phyloP scores from a whole-genome alignment of 1,139 yeast species.

The Pichia sp. region DNA sequence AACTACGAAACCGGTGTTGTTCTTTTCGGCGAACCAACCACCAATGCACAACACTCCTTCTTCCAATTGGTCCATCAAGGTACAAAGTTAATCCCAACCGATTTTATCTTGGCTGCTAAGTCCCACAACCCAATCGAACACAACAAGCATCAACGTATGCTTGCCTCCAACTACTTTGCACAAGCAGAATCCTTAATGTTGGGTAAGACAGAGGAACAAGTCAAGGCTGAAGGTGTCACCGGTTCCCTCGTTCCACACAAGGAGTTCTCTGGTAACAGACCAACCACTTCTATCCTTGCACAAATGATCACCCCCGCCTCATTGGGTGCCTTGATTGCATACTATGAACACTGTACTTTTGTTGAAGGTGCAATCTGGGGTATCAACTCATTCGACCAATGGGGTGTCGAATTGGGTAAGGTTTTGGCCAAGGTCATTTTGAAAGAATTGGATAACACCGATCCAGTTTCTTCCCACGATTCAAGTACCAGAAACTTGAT shows the following conservation, averaged over 20 bases:
- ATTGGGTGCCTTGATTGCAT: constrained; percentile 91
- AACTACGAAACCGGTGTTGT: constrained; percentile 94
- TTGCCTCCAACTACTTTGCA: constrained; percentile 97
- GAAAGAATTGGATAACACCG: constrained; percentile 67
- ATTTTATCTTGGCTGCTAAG: constrained; percentile 93
- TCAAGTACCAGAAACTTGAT: constrained; percentile 87
- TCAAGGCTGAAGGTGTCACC: constrained; percentile 83
- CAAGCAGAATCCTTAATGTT: constrained; percentile 98
- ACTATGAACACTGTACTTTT: constrained; percentile 95
- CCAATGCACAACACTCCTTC: constrained; percentile 98
- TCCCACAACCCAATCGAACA: constrained; percentile 95
- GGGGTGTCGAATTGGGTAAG: constrained; percentile 99
- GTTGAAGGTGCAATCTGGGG: constrained; percentile 99
- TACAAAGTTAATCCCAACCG: constrained; percentile 94
- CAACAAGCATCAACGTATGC: constrained; percentile 94
- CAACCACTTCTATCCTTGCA: constrained; percentile 94
- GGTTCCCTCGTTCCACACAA: constrained; percentile 90
- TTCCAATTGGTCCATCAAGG: constrained; percentile 99
- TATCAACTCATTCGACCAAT: constrained; percentile 98
- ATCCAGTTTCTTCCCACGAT: constrained; percentile 67
- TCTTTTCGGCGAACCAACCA: constrained; percentile 97
- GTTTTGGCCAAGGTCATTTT: constrained; percentile 95
- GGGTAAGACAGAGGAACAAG: constrained; percentile 84
- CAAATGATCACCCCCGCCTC: constrained; percentile 96
- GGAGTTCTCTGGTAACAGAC: constrained; percentile 96